phyloP scores from a whole-genome alignment of 257 asterid species.

The Phtheirospermum japonicum region DNA sequence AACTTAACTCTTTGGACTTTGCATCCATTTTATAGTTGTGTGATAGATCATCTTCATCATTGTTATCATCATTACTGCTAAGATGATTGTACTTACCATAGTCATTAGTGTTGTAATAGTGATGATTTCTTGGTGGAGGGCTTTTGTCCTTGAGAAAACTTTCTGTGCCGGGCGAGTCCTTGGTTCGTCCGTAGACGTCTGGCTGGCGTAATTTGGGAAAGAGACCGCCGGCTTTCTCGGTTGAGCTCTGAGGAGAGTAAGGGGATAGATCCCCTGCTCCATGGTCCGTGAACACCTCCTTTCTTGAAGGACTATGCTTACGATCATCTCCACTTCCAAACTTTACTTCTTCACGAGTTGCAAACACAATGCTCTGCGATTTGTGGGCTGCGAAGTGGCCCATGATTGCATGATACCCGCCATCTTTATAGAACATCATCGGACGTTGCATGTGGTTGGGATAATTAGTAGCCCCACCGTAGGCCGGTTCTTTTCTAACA shows the following conservation, averaged over 20 bases:
- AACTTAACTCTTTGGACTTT: too few relatives aligned
- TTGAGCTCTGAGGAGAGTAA: background rate
- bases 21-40: background rate
- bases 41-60: background rate
- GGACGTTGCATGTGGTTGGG: background rate
- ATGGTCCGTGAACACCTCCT: background rate
- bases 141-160: background rate
- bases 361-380: background rate
- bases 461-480: background rate
- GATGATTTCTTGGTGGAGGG: background rate
- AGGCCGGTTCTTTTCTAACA: background rate
- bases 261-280: background rate
- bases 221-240: background rate
- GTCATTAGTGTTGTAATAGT: background rate
- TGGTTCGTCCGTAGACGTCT: background rate
- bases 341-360: background rate
- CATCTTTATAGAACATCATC: background rate
- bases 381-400: background rate
- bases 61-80: background rate
- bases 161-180: background rate
- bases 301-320: background rate
- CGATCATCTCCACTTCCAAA: background rate
- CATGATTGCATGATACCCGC: background rate
- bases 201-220: background rate
- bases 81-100: background rate